Base-by-base conservation (phyloP, 352 stramenopile species). In the Phytophthora crassamura region DNA sequence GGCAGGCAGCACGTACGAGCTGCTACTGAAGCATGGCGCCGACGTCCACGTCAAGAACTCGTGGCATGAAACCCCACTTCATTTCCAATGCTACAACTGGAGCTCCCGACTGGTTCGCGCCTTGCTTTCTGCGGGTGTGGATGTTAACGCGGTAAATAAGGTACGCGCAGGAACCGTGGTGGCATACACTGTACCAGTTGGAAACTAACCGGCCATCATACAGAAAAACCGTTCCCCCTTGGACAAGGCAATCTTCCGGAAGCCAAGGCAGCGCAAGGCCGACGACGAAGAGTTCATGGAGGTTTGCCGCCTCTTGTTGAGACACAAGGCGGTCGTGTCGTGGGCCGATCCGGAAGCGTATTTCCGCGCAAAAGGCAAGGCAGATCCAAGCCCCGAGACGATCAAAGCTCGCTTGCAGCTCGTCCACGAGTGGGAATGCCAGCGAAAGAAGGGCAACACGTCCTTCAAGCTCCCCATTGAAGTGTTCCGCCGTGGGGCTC, bases 61-160 rank as follows among this genome's bases (percentile, higher is more conserved):
- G 14, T 62, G 54, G 34, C 54, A 54, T 15, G 54, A 62, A 45
- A 62, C 54, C n/a, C 39, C 52, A 25, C 52, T 51, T 35, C 52
- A 59, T 16, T 40, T 50, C 12, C 52, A 59, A 40, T 33, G 25
- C 4, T 59, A 51, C 39, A 50, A 42, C 8, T 59, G 52, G 52
- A 62, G 33, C 18, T 50, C 40, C 42, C 15, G 41, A 7, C 40
- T 62, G 22, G 54, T 62, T 41, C 25, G 32, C 28, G 30, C 32
- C 20, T 39, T 64, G 35, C 1, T 64, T 42, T 36, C 49, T 25
- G n/a, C 14, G 0, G 45, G 56, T 6, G 56, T 45, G 41, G 46
- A 56, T n/a, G 28, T 64, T 7, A 53, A 64, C 36, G 42, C 56
- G 22, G 36, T 58, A 16, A 53, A 64, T 11, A 64, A 64, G 45